Evolutionary conservation across 2,329 filamentous ascomycete genomes (phyloP).

Genomic region (Akanthomyces dipterigenus): DNA sequence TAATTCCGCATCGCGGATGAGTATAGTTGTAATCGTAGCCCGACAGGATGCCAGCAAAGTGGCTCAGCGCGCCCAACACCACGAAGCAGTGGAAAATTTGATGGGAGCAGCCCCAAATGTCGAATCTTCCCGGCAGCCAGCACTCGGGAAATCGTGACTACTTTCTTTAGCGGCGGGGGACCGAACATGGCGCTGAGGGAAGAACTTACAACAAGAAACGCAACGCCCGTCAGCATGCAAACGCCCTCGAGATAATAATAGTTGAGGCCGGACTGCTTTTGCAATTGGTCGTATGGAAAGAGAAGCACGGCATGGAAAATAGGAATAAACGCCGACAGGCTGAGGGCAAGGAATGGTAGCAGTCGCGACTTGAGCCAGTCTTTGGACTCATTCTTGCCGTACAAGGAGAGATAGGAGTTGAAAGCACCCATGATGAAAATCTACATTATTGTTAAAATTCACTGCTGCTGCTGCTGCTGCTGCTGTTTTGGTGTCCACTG

Average conservation of each 20-base stretch:
- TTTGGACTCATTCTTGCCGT: conserved; percentile 28
- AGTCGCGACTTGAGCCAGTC: conserved; percentile 30
- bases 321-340: conserved; percentile 31
- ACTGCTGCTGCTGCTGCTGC: too few species aligned
- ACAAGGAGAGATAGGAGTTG: conserved; percentile 29
- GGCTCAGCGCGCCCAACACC: conserved; percentile 26
- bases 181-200: neutral
- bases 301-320: conserved; percentile 31
- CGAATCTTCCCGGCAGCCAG: conserved; percentile 34
- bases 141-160: conserved; percentile 38
- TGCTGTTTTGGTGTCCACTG: neutral
- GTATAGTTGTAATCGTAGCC: conserved; percentile 19
- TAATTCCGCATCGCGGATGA: conserved; percentile 11
- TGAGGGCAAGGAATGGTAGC: conserved; percentile 30
- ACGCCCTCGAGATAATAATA: conserved; percentile 35
- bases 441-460: conserved; percentile 17
- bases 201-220: conserved; percentile 32
- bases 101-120: conserved; percentile 38
- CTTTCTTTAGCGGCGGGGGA: neutral
- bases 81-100: conserved; percentile 41
- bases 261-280: conserved; percentile 32
- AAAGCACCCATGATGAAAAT: conserved; percentile 27
- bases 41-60: conserved; percentile 14
- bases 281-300: conserved; percentile 31
- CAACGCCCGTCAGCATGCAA: conserved; percentile 29